Base-by-base conservation (phyloP, 2,329 filamentous ascomycete genomes). In the Venturia nashicola region DNA sequence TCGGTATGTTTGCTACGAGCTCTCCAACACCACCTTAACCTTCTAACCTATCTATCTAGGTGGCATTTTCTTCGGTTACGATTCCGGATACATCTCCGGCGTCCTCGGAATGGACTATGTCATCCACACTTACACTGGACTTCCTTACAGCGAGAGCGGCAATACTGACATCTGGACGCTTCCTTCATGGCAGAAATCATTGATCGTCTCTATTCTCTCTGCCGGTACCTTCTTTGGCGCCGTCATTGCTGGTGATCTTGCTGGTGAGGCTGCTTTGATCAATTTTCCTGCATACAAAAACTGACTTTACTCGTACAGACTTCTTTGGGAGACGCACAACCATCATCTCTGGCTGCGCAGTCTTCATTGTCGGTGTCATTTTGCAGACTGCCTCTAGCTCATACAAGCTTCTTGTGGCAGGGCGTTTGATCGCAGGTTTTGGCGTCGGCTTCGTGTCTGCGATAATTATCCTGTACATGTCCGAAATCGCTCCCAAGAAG, bases 201-300 rank as follows among this genome's bases (percentile, higher is more conserved):
- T 85, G 48, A 85, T 89, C 65, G 87, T 89, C 43, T 90, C 88
- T 7, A 90, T 91, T 68, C 80, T 91, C 20, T 90, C 87, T 0
- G 86, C 86, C 39, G 88, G 88, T 65, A 91, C 88, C 40, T 91
- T 91, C 75, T 86, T 91, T 67, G 89, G 89, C 48, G 83, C 88
- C 16, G 79, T 91, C 23, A 74, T 77, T 40, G 76, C 77, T 65
- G 89, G 89, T 80, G 88, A 91, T 73, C 73, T 92, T 67, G 84
- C 89, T 68, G 51, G 46, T 51, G 20, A 51, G 46, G 27, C 46
- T 51, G 9, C 20, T 8, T 20, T 27, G 8, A 12, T 14, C 4
- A 14, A 27, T 48, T 6, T 27, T 23, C 9, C 20, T 8, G 11
- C n/a, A 46, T 23, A 20, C 20, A 9, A 11, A 51, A 27, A 51